phyloP scores from a whole-genome alignment of 306 rosid genomes.

The Lablab purpureus region DNA sequence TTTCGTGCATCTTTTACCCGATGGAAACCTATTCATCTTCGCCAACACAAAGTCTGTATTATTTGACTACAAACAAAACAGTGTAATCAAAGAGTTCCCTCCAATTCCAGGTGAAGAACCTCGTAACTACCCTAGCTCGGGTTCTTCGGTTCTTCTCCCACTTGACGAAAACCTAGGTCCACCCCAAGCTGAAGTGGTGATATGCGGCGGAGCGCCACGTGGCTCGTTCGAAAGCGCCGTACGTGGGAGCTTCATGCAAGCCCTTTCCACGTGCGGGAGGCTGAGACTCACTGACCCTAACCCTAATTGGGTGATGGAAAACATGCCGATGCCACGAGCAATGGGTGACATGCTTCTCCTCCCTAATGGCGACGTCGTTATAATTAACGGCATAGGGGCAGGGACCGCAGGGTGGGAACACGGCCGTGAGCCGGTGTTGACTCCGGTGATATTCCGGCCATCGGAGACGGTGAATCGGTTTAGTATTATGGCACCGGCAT shows the following conservation, averaged over 20 bases:
- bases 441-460: conserved; percentile 58
- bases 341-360: conserved; percentile 83
- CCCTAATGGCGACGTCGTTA: conserved; percentile 67
- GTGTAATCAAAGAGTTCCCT: conserved; percentile 65
- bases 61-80: conserved; percentile 61
- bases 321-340: conserved; percentile 73
- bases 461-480: conserved; percentile 35
- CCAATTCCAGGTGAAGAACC: conserved; percentile 69
- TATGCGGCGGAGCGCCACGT: conserved; percentile 79
- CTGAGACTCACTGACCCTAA: conserved; percentile 50
- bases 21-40: conserved; percentile 85
- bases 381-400: conserved; percentile 61
- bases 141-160: conserved; percentile 84
- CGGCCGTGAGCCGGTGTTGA: conserved; percentile 53
- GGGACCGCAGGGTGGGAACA: conserved; percentile 90
- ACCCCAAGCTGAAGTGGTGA: conserved; percentile 58
- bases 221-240: conserved; percentile 44
- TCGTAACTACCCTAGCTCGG: conserved; percentile 81
- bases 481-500: conserved; percentile 54
- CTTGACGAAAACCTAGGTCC: conserved; percentile 49
- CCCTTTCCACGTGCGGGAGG: conserved; percentile 65
- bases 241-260: conserved; percentile 43
- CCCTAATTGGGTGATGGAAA: conserved; percentile 73
- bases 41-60: conserved; percentile 71
- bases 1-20: conserved; percentile 76